Percentiles rank a stretch among this genome's conserved stretches.
These are phyloP conservation scores for Aquilaria yunnanensis DNA, from an alignment of 345 rosid species.

Conservation along the genomic window DNA sequence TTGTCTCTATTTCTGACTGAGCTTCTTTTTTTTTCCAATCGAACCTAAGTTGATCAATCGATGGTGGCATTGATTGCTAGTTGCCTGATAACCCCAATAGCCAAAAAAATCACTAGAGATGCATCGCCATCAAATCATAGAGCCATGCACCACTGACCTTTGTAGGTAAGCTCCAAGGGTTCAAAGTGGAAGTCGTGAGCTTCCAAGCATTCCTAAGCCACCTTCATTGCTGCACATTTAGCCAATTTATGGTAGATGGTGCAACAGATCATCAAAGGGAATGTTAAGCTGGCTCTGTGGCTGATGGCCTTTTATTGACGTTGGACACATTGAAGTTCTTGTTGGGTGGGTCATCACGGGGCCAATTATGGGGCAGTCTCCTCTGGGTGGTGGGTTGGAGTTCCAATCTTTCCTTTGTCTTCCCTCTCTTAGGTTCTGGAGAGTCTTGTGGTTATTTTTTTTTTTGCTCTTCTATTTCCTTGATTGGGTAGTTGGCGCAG, in stretches of 20 bases:
- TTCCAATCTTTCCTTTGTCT: constrained; percentile 28
- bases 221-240: constrained; percentile 60
- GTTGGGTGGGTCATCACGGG: constrained; percentile 34
- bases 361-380: constrained; percentile 5
- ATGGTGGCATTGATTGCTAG: too few species aligned
- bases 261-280: constrained; percentile 60
- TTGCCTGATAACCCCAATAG: too few species aligned
- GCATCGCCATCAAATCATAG: too few species aligned
- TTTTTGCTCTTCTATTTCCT: background rate
- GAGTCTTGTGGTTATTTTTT: constrained; percentile 20
- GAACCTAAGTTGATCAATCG: too few species aligned
- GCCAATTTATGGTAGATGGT: constrained; percentile 73
- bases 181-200: constrained; percentile 55
- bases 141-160: constrained; percentile 16
- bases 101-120: too few species aligned
- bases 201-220: constrained; percentile 49
- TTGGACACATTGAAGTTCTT: constrained; percentile 52
- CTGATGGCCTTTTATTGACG: constrained; percentile 37
- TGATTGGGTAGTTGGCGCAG: background rate
- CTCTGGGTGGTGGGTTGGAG: constrained; percentile 5
- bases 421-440: constrained; percentile 90
- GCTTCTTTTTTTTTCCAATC: too few species aligned
- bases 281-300: constrained; percentile 11
- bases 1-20: too few species aligned
- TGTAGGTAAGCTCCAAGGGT: constrained; percentile 25